Percentiles rank a stretch among this genome's conserved stretches.
These are phyloP conservation scores for Boletus subcaerulescens DNA, from an alignment of 768 basidiomycete species.

Conservation along the genomic window DNA sequence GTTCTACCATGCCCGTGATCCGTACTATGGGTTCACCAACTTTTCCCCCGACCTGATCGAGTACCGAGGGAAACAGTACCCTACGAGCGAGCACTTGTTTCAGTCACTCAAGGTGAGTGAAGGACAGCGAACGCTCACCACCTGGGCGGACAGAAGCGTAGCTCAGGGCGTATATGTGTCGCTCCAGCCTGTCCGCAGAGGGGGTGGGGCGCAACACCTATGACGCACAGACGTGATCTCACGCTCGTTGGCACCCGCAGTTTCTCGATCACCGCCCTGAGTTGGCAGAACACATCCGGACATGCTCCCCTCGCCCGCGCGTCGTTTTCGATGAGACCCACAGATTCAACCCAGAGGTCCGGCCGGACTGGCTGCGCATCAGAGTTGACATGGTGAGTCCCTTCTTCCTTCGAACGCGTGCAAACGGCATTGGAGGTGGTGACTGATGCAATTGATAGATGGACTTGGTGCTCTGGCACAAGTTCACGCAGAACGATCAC, in stretches of 20 bases:
- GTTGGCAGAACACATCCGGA: slow-evolving; percentile 34
- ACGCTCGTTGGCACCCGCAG: slow-evolving; percentile 16
- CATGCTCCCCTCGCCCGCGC: slow-evolving; percentile 32
- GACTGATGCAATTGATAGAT: slow-evolving; percentile 26
- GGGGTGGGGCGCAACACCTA: slow-evolving; percentile 4
- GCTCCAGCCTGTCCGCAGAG: background rate
- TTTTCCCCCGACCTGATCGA: slow-evolving; percentile 42
- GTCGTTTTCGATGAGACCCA: slow-evolving; percentile 35
- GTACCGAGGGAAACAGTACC: slow-evolving; percentile 39
- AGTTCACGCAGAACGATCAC: slow-evolving; percentile 40
- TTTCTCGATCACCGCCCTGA: slow-evolving; percentile 35
- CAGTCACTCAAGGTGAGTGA: slow-evolving; percentile 41
- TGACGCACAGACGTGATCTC: slow-evolving; percentile 18
- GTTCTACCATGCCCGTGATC: slow-evolving; percentile 32
- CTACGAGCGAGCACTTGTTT: slow-evolving; percentile 48
- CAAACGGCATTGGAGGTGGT: slow-evolving; percentile 1
- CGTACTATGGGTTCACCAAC: slow-evolving; percentile 42
- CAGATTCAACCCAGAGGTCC: slow-evolving; percentile 35
- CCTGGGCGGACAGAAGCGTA: background rate
- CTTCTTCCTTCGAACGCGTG: slow-evolving; percentile 15
- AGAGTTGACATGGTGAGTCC: slow-evolving; percentile 31
- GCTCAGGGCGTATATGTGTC: background rate
- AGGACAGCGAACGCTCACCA: background rate
- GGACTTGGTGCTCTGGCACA: slow-evolving; percentile 38
- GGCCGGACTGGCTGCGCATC: slow-evolving; percentile 34